Evolutionary conservation across 2,329 filamentous ascomycete genomes (phyloP), one percentile per base, ranked within the genome.

Genomic region (Penicillium aurantiogriseum): DNA sequence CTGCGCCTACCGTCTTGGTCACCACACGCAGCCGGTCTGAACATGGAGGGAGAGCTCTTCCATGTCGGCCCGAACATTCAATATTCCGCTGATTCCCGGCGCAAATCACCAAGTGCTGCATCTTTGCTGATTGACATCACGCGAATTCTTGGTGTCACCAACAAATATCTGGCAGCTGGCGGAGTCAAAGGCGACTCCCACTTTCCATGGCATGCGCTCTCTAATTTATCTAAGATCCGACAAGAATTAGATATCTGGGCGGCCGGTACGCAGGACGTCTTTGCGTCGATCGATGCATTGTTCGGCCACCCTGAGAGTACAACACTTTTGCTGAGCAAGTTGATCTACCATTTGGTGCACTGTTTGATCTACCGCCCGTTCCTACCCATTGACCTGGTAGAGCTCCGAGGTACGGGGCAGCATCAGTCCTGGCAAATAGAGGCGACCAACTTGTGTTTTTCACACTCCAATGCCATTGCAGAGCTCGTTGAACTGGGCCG

Each of bases 351-450:
- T 69, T 81, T 94, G 15, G 88, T 94, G 44, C 90, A 95, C 74
- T 95, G 91, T 68, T 80, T 96, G 49, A 88, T 95, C 43, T 96
- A 95, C 69, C 85, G 91, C 17, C 91, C 91, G 0, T 96, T 96
- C 73, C 79, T 96, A 6, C 91, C 91, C 0, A 89, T 96, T 60
- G 89, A 95, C 71, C 80, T 95, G 4, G 85, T 88, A 25, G 91
- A 95, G 71, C 83, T 96, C 7, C 85, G 89, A 13, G 89, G 89
- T 15, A 88, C 85, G 0, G 89, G 89, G 1, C 91, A 95, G 67
- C 90, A 95, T 64, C 91, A 95, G 70, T 92, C 90, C 29, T 96
- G 91, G 91, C 91, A 95, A 70, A 93, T 95, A 47, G 90, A 95
- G 71, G 90, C 91, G 0, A 95, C 91, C 0, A 93, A 94, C 67